Base-by-base conservation (phyloP, 805 yeast genomes). In the Cyberlindnera xishuangbannaensis region DNA sequence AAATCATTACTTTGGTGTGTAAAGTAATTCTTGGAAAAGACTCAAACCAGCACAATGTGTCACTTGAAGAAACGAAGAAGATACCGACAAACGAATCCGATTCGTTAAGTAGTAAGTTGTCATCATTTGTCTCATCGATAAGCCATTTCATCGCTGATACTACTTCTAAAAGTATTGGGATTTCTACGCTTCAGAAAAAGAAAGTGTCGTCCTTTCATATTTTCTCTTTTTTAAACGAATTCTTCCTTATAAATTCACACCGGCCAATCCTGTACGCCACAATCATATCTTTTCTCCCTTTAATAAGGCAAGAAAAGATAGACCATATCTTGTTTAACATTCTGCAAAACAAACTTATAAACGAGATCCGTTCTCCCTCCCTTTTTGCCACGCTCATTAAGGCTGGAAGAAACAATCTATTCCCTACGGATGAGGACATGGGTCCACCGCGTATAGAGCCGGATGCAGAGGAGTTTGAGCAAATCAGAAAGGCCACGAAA, bases 391-490 rank as follows among this genome's bases (percentile, higher is more conserved):
- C 34, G 2, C 28, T 53, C 4, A 18, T 69, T 6, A 43, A 44
- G n/a, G 42, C 47, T 11, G 40, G 61, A 3, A 50, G 76, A 33
- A 50, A 53, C 19, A 48, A 55, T 19, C 41, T 71, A n/a, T 72
- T 71, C 38, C 76, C 78, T 3, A 53, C 51, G 17, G 74, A 72
- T 46, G 68, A 64, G 12, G 49, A 50, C n/a, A 63, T 73, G 68
- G 77, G 77, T 0, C 69, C 71, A 4, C 60, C 69, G 5, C 47
- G 69, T 15, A 45, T 55, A 3, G 53, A 59, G n/a, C 76, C 78
- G 1, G 49, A 53, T 9, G 56, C 50, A 1, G 60, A 51, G 15
- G 71, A 68, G 37, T 62, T 64, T 35, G 55, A 50, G 18, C 41
- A 41, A 3, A 47, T 60, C 16, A 56, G 59, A 31, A 11, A 28